Percentiles rank a stretch among this genome's conserved stretches.
Conservation (phyloP, 177 flowering plant genomes). For the Vitis hybrid region DNA sequence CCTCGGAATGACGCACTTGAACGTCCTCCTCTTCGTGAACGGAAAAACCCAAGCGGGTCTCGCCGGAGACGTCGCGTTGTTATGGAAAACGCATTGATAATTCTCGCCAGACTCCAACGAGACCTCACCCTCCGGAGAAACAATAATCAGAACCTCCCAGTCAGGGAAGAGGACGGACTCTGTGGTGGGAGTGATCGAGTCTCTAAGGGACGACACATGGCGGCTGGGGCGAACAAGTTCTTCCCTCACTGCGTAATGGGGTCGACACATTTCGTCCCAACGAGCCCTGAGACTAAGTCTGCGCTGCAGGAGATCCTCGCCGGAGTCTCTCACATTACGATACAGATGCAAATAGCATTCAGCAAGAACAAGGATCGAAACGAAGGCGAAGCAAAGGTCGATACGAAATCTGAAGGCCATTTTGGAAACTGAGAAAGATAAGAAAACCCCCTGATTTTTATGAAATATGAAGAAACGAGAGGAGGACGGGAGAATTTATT, state of each 20-base stretch:
- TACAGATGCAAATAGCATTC: too few relatives aligned
- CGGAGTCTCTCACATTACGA: neutral
- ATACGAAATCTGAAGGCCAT: too few relatives aligned
- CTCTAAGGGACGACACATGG: conserved; percentile 10
- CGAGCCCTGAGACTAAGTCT: neutral
- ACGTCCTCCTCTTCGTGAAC: conserved; percentile 30
- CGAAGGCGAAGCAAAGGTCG: too few relatives aligned
- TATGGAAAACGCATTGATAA: conserved; percentile 45
- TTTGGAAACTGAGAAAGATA: too few relatives aligned
- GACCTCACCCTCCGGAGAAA: conserved; percentile 14
- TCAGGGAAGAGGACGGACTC: conserved; percentile 55
- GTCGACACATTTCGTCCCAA: neutral
- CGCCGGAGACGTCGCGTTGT: conserved; percentile 53
- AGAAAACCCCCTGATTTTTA: too few relatives aligned
- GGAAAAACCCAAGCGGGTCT: conserved; percentile 42
- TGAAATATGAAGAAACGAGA: too few relatives aligned
- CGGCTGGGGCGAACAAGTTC: neutral
- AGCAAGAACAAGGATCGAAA: too few relatives aligned
- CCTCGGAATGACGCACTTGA: conserved; percentile 58
- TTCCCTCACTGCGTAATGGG: neutral
- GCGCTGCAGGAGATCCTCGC: neutral
- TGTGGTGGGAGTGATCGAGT: conserved; percentile 4
- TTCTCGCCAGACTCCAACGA: conserved; percentile 1
- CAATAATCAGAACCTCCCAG: conserved; percentile 63
- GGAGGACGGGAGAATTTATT: too few relatives aligned